A percentile compares a stretch with the other conserved stretches of the same genome.
These are phyloP conservation scores for Xylariaceae sp. DNA, from an alignment of 2,329 filamentous ascomycete species.

Conservation along the genomic window DNA sequence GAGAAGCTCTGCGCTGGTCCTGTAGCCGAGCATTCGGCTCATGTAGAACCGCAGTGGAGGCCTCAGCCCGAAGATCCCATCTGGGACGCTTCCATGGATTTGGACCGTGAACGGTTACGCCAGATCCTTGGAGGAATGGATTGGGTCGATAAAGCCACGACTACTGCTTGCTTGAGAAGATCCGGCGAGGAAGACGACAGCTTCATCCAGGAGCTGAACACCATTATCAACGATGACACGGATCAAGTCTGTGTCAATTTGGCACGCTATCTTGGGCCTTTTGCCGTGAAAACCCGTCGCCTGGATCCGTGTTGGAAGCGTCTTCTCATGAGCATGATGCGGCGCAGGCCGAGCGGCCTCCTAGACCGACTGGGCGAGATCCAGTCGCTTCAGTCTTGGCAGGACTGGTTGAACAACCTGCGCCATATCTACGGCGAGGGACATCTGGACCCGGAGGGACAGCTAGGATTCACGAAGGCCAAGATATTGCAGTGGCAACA, in stretches of 20 bases:
- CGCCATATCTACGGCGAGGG: too few species aligned
- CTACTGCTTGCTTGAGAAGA: neutral
- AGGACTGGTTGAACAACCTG: neutral
- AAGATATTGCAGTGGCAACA: too few species aligned
- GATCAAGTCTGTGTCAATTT: slow-evolving; percentile 3
- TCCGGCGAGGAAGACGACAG: neutral
- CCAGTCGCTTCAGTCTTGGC: neutral
- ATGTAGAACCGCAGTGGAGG: neutral
- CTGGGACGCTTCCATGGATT: neutral
- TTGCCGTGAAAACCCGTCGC: neutral
- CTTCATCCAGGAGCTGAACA: slow-evolving; percentile 14
- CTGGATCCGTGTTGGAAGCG: neutral
- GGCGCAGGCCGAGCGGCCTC: neutral
- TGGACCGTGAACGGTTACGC: neutral
- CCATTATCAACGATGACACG: neutral
- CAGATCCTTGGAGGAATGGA: neutral
- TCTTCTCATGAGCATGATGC: neutral
- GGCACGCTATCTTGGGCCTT: neutral
- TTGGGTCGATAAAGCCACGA: neutral
- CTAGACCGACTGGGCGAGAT: neutral
- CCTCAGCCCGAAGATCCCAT: neutral
- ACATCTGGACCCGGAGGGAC: too few species aligned
- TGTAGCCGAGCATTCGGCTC: neutral
- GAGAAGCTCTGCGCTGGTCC: neutral
- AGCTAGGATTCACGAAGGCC: too few species aligned